Evolutionary conservation across 768 basidiomycete species (phyloP).

Genomic region (Strobilomyces dryophilus): DNA sequence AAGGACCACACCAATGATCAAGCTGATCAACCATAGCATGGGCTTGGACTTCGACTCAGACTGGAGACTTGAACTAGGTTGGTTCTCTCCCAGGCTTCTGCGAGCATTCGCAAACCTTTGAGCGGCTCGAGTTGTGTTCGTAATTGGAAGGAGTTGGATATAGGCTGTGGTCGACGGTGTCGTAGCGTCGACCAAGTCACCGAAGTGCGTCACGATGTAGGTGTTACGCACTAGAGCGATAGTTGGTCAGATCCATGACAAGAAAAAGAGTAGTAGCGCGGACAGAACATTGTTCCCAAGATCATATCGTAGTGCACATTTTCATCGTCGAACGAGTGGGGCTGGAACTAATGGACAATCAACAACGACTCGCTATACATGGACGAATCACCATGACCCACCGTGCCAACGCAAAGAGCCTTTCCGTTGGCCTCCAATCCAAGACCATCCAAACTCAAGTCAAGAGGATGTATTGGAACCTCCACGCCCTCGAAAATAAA

Average conservation of each 20-base stretch:
- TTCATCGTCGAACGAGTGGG: slow-evolving; percentile 48
- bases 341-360: slow-evolving; percentile 56
- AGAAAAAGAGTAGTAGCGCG: slow-evolving; percentile 23
- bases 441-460: slow-evolving; percentile 37
- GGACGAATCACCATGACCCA: slow-evolving; percentile 25
- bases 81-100: slow-evolving; percentile 15
- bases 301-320: slow-evolving; percentile 50
- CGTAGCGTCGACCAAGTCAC: slow-evolving; percentile 50
- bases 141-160: slow-evolving; percentile 59
- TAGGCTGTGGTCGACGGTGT: slow-evolving; percentile 43
- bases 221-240: slow-evolving; percentile 53
- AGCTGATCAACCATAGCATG: slow-evolving; percentile 10
- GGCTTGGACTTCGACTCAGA: slow-evolving; percentile 27
- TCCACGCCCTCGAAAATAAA: slow-evolving; percentile 54
- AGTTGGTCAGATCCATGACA: neutral
- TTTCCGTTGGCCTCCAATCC: slow-evolving; percentile 1
- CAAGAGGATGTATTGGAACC: slow-evolving; percentile 65
- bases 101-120: slow-evolving; percentile 13
- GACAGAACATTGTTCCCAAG: slow-evolving; percentile 70
- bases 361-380: neutral
- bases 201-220: slow-evolving; percentile 61
- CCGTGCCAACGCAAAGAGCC: slow-evolving; percentile 39
- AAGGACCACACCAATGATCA: slow-evolving; percentile 10
- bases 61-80: slow-evolving; percentile 29
- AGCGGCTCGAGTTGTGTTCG: slow-evolving; percentile 41